Evolutionary conservation across 768 basidiomycete species (phyloP).

Genomic region (Russula emetica): DNA sequence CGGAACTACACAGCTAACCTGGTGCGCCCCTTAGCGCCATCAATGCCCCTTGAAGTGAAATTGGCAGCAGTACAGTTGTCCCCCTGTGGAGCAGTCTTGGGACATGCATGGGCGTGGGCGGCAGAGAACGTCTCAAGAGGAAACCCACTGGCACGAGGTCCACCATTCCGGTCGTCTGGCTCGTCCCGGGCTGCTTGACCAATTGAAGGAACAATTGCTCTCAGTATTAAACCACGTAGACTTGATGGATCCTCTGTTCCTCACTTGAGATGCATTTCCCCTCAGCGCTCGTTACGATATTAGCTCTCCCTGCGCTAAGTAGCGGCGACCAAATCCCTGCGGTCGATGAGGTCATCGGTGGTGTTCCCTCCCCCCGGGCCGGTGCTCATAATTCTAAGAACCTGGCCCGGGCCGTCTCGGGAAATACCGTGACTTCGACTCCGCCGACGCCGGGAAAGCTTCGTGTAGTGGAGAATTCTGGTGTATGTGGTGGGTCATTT

Average conservation of each 20-base stretch:
- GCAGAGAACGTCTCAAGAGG: no score
- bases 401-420: background rate
- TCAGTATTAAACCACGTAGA: background rate
- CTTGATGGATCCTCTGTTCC: background rate
- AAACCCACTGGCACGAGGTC: no score
- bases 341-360: constrained; percentile 49
- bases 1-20: no score
- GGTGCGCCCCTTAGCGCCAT: no score
- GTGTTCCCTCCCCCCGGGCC: constrained; percentile 34
- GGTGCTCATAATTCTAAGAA: background rate
- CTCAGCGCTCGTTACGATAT: constrained; percentile 19
- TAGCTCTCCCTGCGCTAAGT: constrained; percentile 28
- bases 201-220: no score
- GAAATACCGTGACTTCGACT: constrained; percentile 14
- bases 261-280: constrained; percentile 26
- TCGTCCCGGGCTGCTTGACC: no score
- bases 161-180: no score
- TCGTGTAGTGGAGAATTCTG: constrained; percentile 56
- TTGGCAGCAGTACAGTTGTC: no score
- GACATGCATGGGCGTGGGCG: no score
- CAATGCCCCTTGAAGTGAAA: no score
- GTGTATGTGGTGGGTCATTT: constrained; percentile 45
- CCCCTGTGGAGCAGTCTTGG: no score
- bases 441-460: constrained; percentile 43
- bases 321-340: constrained; percentile 45